Percentiles rank a stretch among this genome's conserved stretches.
phyloP scores from a whole-genome alignment of 2,329 filamentous ascomycete species.

The Colletotrichum tanaceti region DNA sequence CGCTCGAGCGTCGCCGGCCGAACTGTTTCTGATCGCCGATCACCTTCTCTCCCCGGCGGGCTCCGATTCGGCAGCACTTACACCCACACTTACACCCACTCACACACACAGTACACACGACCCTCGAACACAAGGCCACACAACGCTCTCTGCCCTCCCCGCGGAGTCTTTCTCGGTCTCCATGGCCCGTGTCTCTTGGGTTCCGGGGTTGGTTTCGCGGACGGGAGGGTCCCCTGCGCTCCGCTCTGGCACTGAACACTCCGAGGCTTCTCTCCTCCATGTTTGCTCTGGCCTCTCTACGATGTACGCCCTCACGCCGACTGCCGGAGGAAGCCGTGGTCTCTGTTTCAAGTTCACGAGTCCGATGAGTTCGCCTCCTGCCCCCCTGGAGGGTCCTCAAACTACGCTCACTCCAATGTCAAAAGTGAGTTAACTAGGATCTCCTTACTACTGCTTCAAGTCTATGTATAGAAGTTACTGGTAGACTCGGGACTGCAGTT shows the following conservation, averaged over 20 bases:
- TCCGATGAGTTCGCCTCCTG: constrained; percentile 2
- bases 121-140: background rate
- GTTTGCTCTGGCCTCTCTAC: background rate
- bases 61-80: background rate
- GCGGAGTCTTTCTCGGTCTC: background rate
- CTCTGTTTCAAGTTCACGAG: constrained; percentile 15
- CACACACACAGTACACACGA: background rate
- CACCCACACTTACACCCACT: background rate
- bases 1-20: constrained; percentile 11
- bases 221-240: constrained; percentile 20
- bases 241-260: background rate
- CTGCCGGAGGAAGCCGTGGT: too few species aligned
- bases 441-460: background rate
- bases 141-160: background rate
- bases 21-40: constrained; percentile 28
- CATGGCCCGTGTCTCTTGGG: background rate
- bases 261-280: background rate
- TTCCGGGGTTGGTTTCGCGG: background rate
- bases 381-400: background rate
- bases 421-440: background rate
- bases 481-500: too few species aligned
- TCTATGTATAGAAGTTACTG: too few species aligned
- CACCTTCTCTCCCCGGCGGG: background rate
- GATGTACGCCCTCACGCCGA: background rate
- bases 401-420: background rate